phyloP scores from a whole-genome alignment of 441 rosid species.

The Flueggea neowawraea region DNA sequence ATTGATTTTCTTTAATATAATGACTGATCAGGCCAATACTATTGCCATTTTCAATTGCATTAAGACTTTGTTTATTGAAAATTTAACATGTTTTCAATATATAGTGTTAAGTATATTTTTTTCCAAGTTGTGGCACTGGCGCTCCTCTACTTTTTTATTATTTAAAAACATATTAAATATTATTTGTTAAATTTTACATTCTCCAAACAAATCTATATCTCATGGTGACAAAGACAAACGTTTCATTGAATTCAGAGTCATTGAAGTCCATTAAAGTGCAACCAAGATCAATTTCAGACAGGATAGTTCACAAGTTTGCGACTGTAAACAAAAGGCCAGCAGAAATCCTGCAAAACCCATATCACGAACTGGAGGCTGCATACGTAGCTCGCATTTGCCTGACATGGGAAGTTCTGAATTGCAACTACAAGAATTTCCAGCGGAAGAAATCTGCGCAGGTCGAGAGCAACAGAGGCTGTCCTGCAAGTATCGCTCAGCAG shows the following conservation, averaged over 20 bases:
- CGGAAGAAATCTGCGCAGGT: conserved; percentile 43
- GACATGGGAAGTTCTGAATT: conserved; percentile 95
- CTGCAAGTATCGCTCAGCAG: conserved; percentile 71
- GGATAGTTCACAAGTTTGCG: conserved; percentile 68
- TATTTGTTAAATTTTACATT: too few species aligned
- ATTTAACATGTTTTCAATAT: too few species aligned
- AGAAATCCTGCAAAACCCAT: conserved; percentile 60
- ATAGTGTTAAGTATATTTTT: too few species aligned
- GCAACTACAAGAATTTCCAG: conserved; percentile 83
- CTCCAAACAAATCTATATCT: too few species aligned
- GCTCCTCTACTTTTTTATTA: too few species aligned
- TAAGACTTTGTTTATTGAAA: too few species aligned
- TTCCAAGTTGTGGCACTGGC: too few species aligned
- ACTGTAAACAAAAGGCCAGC: conserved; percentile 44
- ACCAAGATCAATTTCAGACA: conserved; percentile 90
- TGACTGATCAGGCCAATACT: too few species aligned
- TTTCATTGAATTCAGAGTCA: conserved; percentile 45
- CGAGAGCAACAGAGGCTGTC: conserved; percentile 66
- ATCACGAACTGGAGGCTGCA: conserved; percentile 76
- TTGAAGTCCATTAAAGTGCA: conserved; percentile 64
- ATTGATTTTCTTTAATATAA: too few species aligned
- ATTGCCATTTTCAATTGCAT: too few species aligned
- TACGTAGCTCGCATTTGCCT: conserved; percentile 90
- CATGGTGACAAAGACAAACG: background rate
- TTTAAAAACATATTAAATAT: too few species aligned